These are phyloP conservation scores for Diddensiella santjacobensis DNA, from an alignment of 805 yeast species.

Conservation along the genomic window DNA sequence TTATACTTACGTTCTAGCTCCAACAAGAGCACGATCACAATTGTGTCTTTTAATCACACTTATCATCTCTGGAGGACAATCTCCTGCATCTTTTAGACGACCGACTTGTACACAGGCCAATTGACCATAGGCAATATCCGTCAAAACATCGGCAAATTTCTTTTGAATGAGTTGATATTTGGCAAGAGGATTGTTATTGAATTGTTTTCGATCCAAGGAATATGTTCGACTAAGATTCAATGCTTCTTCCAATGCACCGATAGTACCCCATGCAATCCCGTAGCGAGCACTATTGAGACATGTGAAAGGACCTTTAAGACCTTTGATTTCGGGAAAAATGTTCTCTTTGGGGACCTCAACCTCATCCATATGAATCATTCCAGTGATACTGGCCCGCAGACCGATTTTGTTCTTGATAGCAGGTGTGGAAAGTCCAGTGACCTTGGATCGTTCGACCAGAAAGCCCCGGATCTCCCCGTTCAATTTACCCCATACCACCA, in stretches of 20 bases:
- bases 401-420: conserved; percentile 38
- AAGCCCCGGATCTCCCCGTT: conserved; percentile 43
- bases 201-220: conserved; percentile 40
- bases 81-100: conserved; percentile 38
- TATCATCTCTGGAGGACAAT: conserved; percentile 42
- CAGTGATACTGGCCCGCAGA: conserved; percentile 41
- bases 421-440: conserved; percentile 36
- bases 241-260: conserved; percentile 43
- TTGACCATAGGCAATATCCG: conserved; percentile 39
- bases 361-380: conserved; percentile 42
- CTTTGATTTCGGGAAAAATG: conserved; percentile 36
- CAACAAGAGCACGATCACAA: conserved; percentile 39
- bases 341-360: conserved; percentile 43
- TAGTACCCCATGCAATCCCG: conserved; percentile 44
- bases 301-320: conserved; percentile 44
- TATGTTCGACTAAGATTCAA: conserved; percentile 36
- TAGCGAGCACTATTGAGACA: conserved; percentile 42
- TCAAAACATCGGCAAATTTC: conserved; percentile 42
- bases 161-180: conserved; percentile 40
- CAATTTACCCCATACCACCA: conserved; percentile 43
- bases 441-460: conserved; percentile 36
- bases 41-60: conserved; percentile 42
- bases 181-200: conserved; percentile 38
- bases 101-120: conserved; percentile 41
- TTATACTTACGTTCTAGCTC: conserved; percentile 29